A percentile compares a stretch with the other conserved stretches of the same genome.
These are phyloP conservation scores for Cicer yamashitae DNA, from an alignment of 306 rosid species.

Conservation along the genomic window DNA sequence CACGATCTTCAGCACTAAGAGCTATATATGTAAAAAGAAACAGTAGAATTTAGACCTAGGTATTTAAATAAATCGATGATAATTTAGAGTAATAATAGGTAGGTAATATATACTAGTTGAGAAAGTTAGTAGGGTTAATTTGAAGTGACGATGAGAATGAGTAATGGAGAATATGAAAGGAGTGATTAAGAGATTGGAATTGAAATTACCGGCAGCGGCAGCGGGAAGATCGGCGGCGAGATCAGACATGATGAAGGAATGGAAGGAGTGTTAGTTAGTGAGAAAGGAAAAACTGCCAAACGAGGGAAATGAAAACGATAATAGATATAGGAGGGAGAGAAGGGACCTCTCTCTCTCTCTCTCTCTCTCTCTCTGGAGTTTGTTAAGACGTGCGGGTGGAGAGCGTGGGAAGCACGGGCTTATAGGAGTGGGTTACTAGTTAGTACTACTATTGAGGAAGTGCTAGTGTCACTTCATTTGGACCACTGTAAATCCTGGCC, in stretches of 20 bases:
- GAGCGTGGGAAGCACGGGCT: slow-evolving; percentile 1
- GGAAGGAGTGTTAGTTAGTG: not conserved
- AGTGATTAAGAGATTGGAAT: not conserved
- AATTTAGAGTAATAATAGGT: not conserved
- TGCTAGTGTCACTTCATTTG: too few species aligned
- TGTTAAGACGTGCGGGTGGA: not conserved
- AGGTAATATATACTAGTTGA: slow-evolving; percentile 1
- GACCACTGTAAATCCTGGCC: too few species aligned
- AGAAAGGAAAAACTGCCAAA: not conserved
- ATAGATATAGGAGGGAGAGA: not conserved
- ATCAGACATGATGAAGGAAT: slow-evolving; percentile 45
- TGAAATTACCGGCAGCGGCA: slow-evolving; percentile 55
- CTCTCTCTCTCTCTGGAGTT: not conserved
- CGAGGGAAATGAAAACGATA: not conserved
- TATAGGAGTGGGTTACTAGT: not conserved
- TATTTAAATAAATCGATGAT: not conserved
- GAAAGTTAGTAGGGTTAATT: not conserved
- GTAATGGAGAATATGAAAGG: not conserved
- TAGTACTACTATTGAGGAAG: too few species aligned
- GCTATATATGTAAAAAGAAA: slow-evolving; percentile 43
- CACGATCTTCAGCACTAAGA: slow-evolving; percentile 65
- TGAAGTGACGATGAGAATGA: slow-evolving; percentile 1
- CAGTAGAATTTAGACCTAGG: slow-evolving; percentile 32
- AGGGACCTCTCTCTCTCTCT: not conserved
- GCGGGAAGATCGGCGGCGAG: slow-evolving; percentile 50